A percentile compares a stretch with the other conserved stretches of the same genome.
Evolutionary conservation across 352 stramenopile species (phyloP).

Genomic region (Pythium brassicae): DNA sequence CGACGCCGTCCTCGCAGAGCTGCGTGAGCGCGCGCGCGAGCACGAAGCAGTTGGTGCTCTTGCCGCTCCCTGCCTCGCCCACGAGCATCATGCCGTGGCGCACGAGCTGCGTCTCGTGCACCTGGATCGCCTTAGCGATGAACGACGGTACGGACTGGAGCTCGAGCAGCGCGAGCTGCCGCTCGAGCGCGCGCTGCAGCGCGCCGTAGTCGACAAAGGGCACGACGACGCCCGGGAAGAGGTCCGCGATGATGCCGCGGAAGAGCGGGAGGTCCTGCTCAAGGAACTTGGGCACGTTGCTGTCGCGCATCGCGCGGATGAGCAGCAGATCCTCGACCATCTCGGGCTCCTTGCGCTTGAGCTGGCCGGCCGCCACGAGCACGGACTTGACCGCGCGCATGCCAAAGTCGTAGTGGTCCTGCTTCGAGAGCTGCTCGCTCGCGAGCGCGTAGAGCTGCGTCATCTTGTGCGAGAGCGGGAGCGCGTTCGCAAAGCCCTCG

Average conservation of each 20-base stretch:
- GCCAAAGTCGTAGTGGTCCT: conserved; percentile 94
- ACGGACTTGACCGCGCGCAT: conserved; percentile 94
- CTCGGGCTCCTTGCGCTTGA: conserved; percentile 93
- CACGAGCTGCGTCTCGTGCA: conserved; percentile 89
- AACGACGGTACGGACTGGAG: conserved; percentile 85
- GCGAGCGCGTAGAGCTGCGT: conserved; percentile 91
- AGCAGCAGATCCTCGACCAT: conserved; percentile 93
- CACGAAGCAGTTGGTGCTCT: conserved; percentile 83
- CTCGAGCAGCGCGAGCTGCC: conserved; percentile 65
- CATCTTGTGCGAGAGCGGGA: conserved; percentile 93
- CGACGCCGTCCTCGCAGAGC: conserved; percentile 71
- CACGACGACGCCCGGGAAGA: conserved; percentile 92
- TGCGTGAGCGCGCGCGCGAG: conserved; percentile 68
- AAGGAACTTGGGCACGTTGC: conserved; percentile 95
- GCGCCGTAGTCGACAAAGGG: conserved; percentile 93
- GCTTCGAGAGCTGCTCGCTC: conserved; percentile 92
- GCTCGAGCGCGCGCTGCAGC: conserved; percentile 87
- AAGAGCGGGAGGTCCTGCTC: conserved; percentile 94
- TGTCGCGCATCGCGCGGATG: conserved; percentile 95
- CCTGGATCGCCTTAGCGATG: conserved; percentile 85
- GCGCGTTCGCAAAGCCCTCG: conserved; percentile 91
- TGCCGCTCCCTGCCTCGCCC: conserved; percentile 87
- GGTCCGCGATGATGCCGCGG: conserved; percentile 90
- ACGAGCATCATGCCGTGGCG: conserved; percentile 95
- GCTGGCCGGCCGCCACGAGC: conserved; percentile 90